phyloP scores from a whole-genome alignment of 768 basidiomycete species.

The Boletus rubroflammeus region DNA sequence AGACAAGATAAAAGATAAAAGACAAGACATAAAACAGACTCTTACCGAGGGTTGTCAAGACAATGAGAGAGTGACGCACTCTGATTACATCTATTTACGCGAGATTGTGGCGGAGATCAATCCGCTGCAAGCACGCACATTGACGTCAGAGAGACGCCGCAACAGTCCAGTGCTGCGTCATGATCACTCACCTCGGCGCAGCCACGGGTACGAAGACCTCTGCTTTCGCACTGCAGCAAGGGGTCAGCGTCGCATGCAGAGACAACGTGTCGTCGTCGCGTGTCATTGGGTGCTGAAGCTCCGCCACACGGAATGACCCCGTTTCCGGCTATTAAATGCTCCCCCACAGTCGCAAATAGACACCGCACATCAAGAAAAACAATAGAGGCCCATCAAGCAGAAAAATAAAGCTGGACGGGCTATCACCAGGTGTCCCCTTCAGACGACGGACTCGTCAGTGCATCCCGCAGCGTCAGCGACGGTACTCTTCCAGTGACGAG shows the following conservation, averaged over 20 bases:
- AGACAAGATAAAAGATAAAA: neutral
- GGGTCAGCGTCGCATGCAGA: constrained; percentile 14
- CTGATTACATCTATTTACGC: constrained; percentile 36
- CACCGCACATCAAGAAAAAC: neutral
- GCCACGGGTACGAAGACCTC: constrained; percentile 87
- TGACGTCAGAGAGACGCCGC: constrained; percentile 29
- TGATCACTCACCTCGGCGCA: constrained; percentile 68
- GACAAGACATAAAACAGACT: neutral
- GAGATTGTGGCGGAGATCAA: constrained; percentile 60
- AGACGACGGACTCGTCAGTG: neutral
- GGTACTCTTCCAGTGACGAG: neutral
- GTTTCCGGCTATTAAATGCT: constrained; percentile 15
- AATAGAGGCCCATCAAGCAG: neutral
- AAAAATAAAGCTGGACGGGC: neutral
- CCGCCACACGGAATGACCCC: constrained; percentile 13
- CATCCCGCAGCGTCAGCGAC: constrained; percentile 5
- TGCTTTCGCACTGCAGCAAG: constrained; percentile 52
- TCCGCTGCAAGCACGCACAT: constrained; percentile 37
- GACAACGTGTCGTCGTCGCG: constrained; percentile 12
- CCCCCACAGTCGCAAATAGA: constrained; percentile 1
- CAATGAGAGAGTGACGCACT: constrained; percentile 32
- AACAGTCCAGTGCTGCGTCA: constrained; percentile 18
- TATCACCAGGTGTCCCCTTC: constrained; percentile 8
- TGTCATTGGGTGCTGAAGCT: neutral
- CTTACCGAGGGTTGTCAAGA: constrained; percentile 29